A percentile compares a stretch with the other conserved stretches of the same genome.
These are phyloP conservation scores for Helianthus annuus DNA, from an alignment of 129 eudicot species.

Conservation along the genomic window HanXRQr2.0-SUNRISE NC_035442.2:160616833-160617332, in stretches of 20 bases:
- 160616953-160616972: not conserved
- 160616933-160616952: conserved; percentile 44
- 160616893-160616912: conserved; percentile 91
- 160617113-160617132: conserved; percentile 98
- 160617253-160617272: conserved; percentile 7
- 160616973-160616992: conserved; percentile 5
- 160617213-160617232: conserved; percentile 14
- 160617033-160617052: conserved; percentile 71
- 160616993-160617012: not conserved
- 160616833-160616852: conserved; percentile 96
- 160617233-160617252: not conserved
- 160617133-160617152: conserved; percentile 83
- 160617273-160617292: conserved; percentile 44
- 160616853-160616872: conserved; percentile 97
- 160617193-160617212: conserved; percentile 95
- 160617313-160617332: conserved; percentile 96
- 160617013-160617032: not conserved
- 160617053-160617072: conserved; percentile 86
- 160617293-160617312: conserved; percentile 87
- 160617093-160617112: conserved; percentile 98
- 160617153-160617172: conserved; percentile 88
- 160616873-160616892: conserved; percentile 71
- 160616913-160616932: conserved; percentile 97
- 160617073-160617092: conserved; percentile 93
- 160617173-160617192: conserved; percentile 88